Percentiles rank a stretch among this genome's conserved stretches.
These are phyloP conservation scores for Aspergillus indologenus DNA, from an alignment of 495 filamentous ascomycete species.

Conservation along the genomic window DNA sequence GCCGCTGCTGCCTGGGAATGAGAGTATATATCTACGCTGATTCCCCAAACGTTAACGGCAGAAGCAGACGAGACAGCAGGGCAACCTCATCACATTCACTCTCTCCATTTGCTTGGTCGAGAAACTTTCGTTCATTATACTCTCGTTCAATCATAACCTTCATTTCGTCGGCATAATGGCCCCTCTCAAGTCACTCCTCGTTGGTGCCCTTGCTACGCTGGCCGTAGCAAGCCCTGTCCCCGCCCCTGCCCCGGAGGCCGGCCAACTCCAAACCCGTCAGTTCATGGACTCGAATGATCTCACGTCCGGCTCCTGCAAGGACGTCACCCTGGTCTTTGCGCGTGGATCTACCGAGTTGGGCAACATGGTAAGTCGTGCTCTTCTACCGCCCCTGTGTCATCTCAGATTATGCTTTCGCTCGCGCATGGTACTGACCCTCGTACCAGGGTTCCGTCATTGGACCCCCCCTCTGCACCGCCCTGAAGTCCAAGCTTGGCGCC, in stretches of 20 bases:
- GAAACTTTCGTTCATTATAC: neutral
- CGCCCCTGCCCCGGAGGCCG: neutral
- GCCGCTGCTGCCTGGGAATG: neutral
- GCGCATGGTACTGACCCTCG: neutral
- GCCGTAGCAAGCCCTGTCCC: slow-evolving; percentile 18
- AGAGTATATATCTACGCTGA: neutral
- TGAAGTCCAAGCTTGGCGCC: slow-evolving; percentile 29
- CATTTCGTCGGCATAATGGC: slow-evolving; percentile 7
- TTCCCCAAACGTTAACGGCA: neutral
- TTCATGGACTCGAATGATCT: slow-evolving; percentile 37
- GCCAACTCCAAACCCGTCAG: slow-evolving; percentile 15
- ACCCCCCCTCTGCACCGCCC: slow-evolving; percentile 32
- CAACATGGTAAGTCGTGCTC: slow-evolving; percentile 42
- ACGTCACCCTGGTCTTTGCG: slow-evolving; percentile 51
- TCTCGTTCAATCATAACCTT: neutral
- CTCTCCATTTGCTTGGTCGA: neutral
- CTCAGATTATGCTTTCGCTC: neutral
- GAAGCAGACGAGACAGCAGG: neutral
- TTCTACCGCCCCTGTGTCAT: neutral
- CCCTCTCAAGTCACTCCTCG: slow-evolving; percentile 14
- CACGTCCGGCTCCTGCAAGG: slow-evolving; percentile 39
- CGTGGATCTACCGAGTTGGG: slow-evolving; percentile 49
- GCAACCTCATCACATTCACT: neutral
- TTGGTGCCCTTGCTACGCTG: slow-evolving; percentile 19
- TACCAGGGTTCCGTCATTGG: slow-evolving; percentile 40